Conservation (phyloP, 768 basidiomycete species). For the Macrolepiota fuliginosa region DNA sequence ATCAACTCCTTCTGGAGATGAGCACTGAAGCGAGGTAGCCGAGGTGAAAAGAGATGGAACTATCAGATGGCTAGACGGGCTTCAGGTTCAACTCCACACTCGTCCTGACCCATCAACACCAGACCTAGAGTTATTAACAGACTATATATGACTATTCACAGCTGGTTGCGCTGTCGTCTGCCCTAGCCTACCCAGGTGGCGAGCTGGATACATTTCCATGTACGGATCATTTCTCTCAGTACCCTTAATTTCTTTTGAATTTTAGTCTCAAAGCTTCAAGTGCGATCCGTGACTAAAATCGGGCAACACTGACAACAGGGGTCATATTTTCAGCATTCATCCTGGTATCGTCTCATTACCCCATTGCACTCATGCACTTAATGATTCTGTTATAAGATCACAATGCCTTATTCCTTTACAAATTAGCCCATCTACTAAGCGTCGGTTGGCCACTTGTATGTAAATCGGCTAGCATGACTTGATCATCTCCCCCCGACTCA, state of each 20-base stretch:
- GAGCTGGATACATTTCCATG: not conserved
- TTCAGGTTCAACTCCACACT: not conserved
- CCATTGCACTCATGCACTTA: not conserved
- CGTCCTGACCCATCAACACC: not conserved
- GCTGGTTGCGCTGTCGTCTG: not conserved
- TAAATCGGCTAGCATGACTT: not conserved
- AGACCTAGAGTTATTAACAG: not conserved
- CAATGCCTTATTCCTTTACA: not conserved
- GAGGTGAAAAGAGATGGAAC: conserved; percentile 1
- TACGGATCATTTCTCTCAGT: not conserved
- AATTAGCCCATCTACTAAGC: not conserved
- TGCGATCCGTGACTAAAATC: not conserved
- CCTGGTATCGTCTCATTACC: not conserved
- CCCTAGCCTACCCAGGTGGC: not conserved
- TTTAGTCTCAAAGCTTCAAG: not conserved
- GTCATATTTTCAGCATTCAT: not conserved
- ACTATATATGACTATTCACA: not conserved
- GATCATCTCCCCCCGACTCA: not conserved
- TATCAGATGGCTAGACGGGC: not conserved
- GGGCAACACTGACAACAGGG: not conserved
- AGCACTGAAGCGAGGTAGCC: conserved; percentile 6
- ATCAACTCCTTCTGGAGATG: conserved; percentile 3
- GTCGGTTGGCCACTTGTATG: not conserved
- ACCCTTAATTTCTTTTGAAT: not conserved
- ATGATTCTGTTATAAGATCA: not conserved